Evolutionary conservation across 176 grass and related monocot species (phyloP).

Genomic region (Cocos nucifera): DNA sequence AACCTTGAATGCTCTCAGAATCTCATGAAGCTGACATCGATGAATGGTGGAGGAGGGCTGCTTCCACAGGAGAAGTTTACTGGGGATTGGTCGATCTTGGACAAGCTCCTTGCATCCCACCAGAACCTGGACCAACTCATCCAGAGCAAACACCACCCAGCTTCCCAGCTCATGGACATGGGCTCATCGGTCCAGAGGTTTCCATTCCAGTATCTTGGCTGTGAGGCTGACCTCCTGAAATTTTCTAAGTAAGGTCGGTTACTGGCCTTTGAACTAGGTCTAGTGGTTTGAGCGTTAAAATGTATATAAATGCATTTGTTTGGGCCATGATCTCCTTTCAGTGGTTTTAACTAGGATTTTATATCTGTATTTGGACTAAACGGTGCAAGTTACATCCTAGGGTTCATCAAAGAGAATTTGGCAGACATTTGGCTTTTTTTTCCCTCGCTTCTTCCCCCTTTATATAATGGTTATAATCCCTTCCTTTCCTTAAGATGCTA

Average conservation of each 20-base stretch:
- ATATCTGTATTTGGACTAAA: too few species aligned
- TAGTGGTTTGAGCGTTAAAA: constrained; percentile 28
- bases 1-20: constrained; percentile 64
- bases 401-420: too few species aligned
- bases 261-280: not conserved
- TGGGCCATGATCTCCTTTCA: not conserved
- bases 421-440: too few species aligned
- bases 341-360: too few species aligned
- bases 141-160: constrained; percentile 36
- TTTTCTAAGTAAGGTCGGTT: constrained; percentile 54
- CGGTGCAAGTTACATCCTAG: too few species aligned
- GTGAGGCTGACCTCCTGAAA: constrained; percentile 52
- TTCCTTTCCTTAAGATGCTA: too few species aligned
- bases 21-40: constrained; percentile 56
- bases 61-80: constrained; percentile 28
- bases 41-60: constrained; percentile 2
- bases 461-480: too few species aligned
- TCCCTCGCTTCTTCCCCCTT: too few species aligned
- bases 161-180: constrained; percentile 39
- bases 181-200: constrained; percentile 41
- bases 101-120: constrained; percentile 93
- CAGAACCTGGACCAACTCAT: constrained; percentile 81
- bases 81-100: constrained; percentile 82
- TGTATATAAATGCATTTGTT: constrained; percentile 32
- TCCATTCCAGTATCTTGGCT: constrained; percentile 56